Evolutionary conservation across 768 basidiomycete genomes (phyloP), one percentile per base, ranked within the genome.

Genomic region (Coprinopsis sp.): DNA sequence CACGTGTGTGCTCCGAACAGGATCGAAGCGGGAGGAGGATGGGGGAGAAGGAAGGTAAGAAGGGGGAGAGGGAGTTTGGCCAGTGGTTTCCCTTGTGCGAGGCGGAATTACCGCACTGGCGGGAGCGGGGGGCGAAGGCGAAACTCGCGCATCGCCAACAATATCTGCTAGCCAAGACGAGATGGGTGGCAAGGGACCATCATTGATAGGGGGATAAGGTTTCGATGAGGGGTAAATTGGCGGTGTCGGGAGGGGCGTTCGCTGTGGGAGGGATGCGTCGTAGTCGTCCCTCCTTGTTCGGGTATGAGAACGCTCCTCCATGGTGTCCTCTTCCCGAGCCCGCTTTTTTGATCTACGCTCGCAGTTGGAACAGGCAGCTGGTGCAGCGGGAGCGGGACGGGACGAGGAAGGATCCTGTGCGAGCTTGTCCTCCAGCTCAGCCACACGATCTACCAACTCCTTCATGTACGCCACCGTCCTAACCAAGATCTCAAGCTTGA

Each of bases 401-500:
- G 19, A 5, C n/a, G 42, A 23, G 30, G 47, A 25, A n/a, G 27
- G 49, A 30, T 18, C 16, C 16, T 41, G 8, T 24, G 11, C 16
- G 27, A 18, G 27, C 27, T 25, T 18, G 38, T 41, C 47, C 50
- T 77, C 73, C 36, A 74, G 57, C 6, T 51, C 56, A 11, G 58
- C 60, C 3, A 90, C 79, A 39, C 70, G 75, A 25, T 68, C 64
- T 3, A 87, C 67, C 33, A 93, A 72, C 49, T 85, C 80, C 64
- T 84, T 74, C 65, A 93, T 76, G 64, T 82, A 90, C 1, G 78
- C 63, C 11, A 94, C 91, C 0, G 91, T 90, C 56, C 87, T 71
- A 51, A 90, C 81, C 41, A 94, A 77, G 37, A 93, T 87, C 67
- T 94, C 92, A 21, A 95, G 74, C 67, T 94, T 95, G 73, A 92